Evolutionary conservation across 2,329 filamentous ascomycete species (phyloP), one percentile per base, ranked within the genome.

Genomic region (Ophiostoma perfectum): DNA sequence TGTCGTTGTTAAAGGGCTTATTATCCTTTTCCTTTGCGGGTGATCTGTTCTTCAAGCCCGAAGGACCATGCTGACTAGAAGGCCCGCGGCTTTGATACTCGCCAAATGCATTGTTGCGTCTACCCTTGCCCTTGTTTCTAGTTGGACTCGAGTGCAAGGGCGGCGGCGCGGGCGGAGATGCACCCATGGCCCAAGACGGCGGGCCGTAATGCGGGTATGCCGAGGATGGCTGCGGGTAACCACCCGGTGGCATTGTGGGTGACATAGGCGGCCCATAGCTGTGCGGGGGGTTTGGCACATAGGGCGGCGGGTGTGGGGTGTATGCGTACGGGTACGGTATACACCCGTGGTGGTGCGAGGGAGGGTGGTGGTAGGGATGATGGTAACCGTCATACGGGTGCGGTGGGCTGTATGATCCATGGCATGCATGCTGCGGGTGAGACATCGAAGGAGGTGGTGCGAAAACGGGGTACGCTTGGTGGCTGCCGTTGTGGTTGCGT

Each of bases 281-380:
- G 18, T 64, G 63, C 27, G 63, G 63, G 5, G 41, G 41, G 7
- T 45, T 12, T 27, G 63, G 41, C 4, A n/a, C 60, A 63, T 63
- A 63, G 5, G 60, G 60, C 38, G 60, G 65, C 18, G 65, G 18
- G 41, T 27, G 41, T 16, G 65, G 5, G 1, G 39, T 38, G 12
- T 66, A 66, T 6, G n/a, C 39, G 52, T 60, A 66, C 39, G 49
- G 55, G 27, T 62, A 67, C 6, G 66, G 52, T 9, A 18, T 18
- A 14, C 39, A 62, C 12, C 55, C 55, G 66, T 67, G 45, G 12
- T 64, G 41, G 39, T 44, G 42, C n/a, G 63, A 42, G 41, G 63
- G 42, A 3, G 42, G 9, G 16, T 27, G 63, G 18, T 47, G 39
- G 41, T 27, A 14, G 7, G 41, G 55, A 4, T 27, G 7, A 6